Percentiles rank a stretch among this genome's conserved stretches.
Evolutionary conservation across 305 asterid genomes (phyloP).

Genomic region (Fraxinus sp.): DNA sequence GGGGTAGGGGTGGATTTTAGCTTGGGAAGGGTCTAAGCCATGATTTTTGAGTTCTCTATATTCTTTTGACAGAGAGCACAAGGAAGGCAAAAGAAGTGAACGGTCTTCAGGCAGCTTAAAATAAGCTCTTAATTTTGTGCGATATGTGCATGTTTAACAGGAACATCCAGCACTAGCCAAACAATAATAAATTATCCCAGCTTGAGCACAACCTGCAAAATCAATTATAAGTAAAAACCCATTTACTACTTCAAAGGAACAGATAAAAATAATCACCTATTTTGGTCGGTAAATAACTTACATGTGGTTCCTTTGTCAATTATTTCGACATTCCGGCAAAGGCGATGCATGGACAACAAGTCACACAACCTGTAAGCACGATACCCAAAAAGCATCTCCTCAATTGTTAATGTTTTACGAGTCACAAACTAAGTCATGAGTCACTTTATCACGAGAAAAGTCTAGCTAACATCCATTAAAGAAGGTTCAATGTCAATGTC

Average conservation of each 20-base stretch:
- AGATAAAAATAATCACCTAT: neutral
- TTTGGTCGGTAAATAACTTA: neutral
- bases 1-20: no score
- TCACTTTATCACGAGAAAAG: neutral
- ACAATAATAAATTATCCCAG: constrained; percentile 25
- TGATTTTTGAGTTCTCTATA: constrained; percentile 33
- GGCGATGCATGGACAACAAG: constrained; percentile 36
- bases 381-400: no score
- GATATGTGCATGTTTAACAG: constrained; percentile 27
- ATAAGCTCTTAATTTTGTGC: constrained; percentile 29
- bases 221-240: neutral
- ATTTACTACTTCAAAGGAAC: neutral
- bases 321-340: constrained; percentile 35
- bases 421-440: neutral
- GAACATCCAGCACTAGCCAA: no score
- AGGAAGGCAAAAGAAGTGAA: constrained; percentile 27
- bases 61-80: constrained; percentile 35
- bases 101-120: constrained; percentile 32
- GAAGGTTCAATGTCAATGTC: neutral
- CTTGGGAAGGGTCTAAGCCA: constrained; percentile 25
- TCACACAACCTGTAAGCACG: constrained; percentile 26
- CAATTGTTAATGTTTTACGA: no score
- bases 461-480: neutral
- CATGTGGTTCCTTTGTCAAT: constrained; percentile 31
- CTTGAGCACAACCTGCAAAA: constrained; percentile 30